A percentile compares a stretch with the other conserved stretches of the same genome.
Conservation (phyloP, 129 eudicot genomes). For the Deinandra increscens region DNA sequence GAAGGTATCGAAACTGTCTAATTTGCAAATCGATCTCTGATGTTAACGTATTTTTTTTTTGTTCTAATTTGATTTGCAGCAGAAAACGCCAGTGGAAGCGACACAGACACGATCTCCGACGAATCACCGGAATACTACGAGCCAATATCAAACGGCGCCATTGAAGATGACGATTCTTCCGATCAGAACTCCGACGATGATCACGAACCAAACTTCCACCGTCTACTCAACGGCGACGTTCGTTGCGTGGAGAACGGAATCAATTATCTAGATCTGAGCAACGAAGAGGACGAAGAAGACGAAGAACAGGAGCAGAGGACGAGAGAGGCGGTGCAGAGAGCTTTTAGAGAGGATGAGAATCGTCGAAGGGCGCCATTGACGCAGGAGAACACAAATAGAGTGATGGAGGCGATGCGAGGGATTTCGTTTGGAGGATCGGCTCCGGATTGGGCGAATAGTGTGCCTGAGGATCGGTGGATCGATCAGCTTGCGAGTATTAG, state of each 20-base stretch:
- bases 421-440: slow-evolving; percentile 65
- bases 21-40: neutral
- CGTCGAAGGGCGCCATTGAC: slow-evolving; percentile 88
- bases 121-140: slow-evolving; percentile 72
- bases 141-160: slow-evolving; percentile 48
- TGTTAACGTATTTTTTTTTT: neutral
- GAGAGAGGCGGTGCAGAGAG: slow-evolving; percentile 49
- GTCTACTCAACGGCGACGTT: slow-evolving; percentile 49
- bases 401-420: slow-evolving; percentile 90
- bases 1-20: slow-evolving; percentile 27
- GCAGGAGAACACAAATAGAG: slow-evolving; percentile 74
- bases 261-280: slow-evolving; percentile 64
- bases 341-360: slow-evolving; percentile 76
- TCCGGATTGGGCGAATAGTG: slow-evolving; percentile 68
- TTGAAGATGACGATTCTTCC: slow-evolving; percentile 42
- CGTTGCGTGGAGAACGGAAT: slow-evolving; percentile 48
- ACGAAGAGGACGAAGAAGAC: slow-evolving; percentile 36
- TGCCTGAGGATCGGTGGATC: slow-evolving; percentile 70
- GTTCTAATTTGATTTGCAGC: neutral
- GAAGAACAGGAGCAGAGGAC: slow-evolving; percentile 32
- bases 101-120: slow-evolving; percentile 63
- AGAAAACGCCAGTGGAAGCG: slow-evolving; percentile 72
- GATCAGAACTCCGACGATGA: slow-evolving; percentile 44
- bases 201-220: slow-evolving; percentile 30
- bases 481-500: slow-evolving; percentile 51